These are phyloP conservation scores for Eucalyptus fibrosa DNA, from an alignment of 345 rosid species.

Conservation along the genomic window DNA sequence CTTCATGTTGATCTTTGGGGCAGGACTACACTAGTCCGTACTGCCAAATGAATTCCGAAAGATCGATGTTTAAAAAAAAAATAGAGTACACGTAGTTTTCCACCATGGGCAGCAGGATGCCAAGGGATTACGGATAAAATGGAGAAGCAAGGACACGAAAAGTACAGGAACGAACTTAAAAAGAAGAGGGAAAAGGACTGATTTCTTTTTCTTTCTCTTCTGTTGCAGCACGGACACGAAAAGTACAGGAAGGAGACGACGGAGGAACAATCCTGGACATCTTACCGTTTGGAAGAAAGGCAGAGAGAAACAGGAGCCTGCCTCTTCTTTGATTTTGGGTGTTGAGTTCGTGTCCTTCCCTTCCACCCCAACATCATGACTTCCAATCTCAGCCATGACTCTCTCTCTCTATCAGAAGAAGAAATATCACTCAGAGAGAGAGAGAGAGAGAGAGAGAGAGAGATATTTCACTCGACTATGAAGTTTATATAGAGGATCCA, in stretches of 20 bases:
- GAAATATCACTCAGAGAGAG: neutral
- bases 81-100: neutral
- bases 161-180: neutral
- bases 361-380: constrained; percentile 32
- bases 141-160: neutral
- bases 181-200: neutral
- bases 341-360: constrained; percentile 14
- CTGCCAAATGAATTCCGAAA: neutral
- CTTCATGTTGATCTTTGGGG: neutral
- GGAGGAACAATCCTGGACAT: neutral
- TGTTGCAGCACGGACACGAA: neutral
- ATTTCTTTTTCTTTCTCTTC: neutral
- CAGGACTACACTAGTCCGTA: neutral
- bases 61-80: neutral
- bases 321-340: constrained; percentile 22
- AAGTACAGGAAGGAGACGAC: neutral
- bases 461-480: neutral
- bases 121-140: neutral
- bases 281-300: constrained; percentile 75
- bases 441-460: neutral
- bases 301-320: constrained; percentile 31
- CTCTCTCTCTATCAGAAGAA: neutral
- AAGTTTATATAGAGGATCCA: neutral
- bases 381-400: constrained; percentile 49
- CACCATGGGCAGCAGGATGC: neutral